Base-by-base conservation (phyloP, 2,329 filamentous ascomycete species). In the Tothia fuscella region DNA sequence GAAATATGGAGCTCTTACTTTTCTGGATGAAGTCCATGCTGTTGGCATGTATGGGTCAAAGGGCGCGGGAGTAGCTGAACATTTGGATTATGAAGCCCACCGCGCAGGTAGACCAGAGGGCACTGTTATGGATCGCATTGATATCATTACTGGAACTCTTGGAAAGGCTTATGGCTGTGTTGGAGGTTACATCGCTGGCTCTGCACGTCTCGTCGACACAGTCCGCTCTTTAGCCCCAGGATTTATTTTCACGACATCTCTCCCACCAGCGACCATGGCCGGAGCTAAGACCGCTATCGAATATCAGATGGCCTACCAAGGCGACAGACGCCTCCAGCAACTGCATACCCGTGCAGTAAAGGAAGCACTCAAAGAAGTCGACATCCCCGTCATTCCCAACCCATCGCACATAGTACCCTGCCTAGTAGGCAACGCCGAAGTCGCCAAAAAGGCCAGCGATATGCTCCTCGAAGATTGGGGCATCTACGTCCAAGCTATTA, bases 21-120 rank as follows among this genome's bases (percentile, higher is more conserved):
- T 98, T 62, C 71, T 95, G 58, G 91, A 98, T 59, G 91, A 98
- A 76, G 91, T 98, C 47, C 91, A 98, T 66, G 91, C 91, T 33
- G 91, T 98, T 17, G 91, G 91, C 58, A 96, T 98, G 91, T 98
- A 98, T 62, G 91, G 91, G 56, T 88, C 91, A 57, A 78, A 85
- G 55, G 91, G 91, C 48, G 91, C 88, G 44, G 91, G 91, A 63
- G 91, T 98, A 33, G 91, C 91, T 25, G 91, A 98, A 67, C 91
- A 98, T 61, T 78, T 98, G 38, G 89, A 98, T 59, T 98, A 82
- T 57, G 86, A 93, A 57, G 78, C 82, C 6, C 88, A 96, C 60
- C 71, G 74, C 45, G 74, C 77, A 42, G 85, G 87, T 44, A 72
- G 72, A 50, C 79, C 85, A 9, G 63, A 73, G 49, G 88, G 89